Evolutionary conservation across 2,329 filamentous ascomycete genomes (phyloP), one percentile per base, ranked within the genome.

Genomic region (Ophiostoma ulmi): DNA sequence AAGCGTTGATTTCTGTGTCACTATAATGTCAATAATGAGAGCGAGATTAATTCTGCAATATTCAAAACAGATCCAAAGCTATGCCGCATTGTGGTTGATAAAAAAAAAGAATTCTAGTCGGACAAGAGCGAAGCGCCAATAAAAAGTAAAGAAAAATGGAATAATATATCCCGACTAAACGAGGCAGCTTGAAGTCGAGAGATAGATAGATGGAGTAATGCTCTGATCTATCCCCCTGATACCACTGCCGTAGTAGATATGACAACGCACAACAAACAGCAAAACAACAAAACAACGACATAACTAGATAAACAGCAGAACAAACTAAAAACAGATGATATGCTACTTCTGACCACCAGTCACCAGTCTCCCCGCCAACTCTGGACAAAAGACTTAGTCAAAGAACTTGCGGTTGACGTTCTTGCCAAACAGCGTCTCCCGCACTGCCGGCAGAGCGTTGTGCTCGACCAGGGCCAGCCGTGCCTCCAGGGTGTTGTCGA

Each of bases 401-500:
- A 88, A 91, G 87, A 98, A 99, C 83, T 91, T 97, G 80, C 95
- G 90, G 87, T 98, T 97, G 76, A 89, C 86, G 84, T 99, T 99
- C 83, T 92, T 90, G 73, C 95, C 95, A 78, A 99, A 99, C 72
- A 99, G 85, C 20, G 91, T 91, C 80, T 91, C 87, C 78, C 95
- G 88, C 77, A 99, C 90, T 64, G 89, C 89, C 17, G 95, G 95
- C 72, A 97, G 87, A 69, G 92, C 91, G 75, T 91, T 91, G 71
- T 90, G 89, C 82, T 97, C 91, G 74, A 98, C 88, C 73, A 98
- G 85, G 77, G 87, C 87, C 80, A 99, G 85, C 75, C 95, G 90
- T 79, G 97, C 91, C 79, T 98, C 95, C 76, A 98, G 91, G 70
- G 95, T 98, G 85, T 99, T 98, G 87, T 97, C 94, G 81, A 99